Conservation (phyloP, 2,329 filamentous ascomycete genomes). For the Aspergillus felis region DNA sequence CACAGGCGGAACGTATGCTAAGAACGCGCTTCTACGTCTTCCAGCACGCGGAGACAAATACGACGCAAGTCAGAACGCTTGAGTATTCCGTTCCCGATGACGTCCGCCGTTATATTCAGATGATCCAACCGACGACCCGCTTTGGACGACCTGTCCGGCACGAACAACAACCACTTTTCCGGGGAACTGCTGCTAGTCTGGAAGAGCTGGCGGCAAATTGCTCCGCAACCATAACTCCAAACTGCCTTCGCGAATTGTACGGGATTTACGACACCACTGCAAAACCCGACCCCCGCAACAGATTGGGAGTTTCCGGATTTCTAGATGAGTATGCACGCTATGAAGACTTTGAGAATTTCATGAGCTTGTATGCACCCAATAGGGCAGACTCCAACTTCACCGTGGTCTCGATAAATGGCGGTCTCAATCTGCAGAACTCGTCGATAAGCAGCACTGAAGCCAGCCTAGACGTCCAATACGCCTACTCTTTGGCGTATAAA, state of each 20-base stretch:
- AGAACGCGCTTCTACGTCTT: conserved; percentile 57
- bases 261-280: conserved; percentile 30
- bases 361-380: conserved; percentile 52
- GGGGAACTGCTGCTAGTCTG: conserved; percentile 8
- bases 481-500: conserved; percentile 53
- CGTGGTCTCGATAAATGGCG: conserved; percentile 55
- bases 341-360: conserved; percentile 54
- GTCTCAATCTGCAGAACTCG: conserved; percentile 47
- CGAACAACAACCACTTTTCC: conserved; percentile 28
- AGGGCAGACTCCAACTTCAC: conserved; percentile 53
- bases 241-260: conserved; percentile 51
- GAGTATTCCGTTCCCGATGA: conserved; percentile 60
- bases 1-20: conserved; percentile 53
- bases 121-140: conserved; percentile 63
- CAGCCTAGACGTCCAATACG: conserved; percentile 62
- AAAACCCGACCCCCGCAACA: conserved; percentile 33
- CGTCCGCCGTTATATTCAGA: conserved; percentile 53
- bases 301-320: conserved; percentile 47
- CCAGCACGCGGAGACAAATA: conserved; percentile 41
- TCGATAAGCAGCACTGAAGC: conserved; percentile 51
- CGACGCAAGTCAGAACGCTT: conserved; percentile 51
- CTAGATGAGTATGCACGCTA: conserved; percentile 51
- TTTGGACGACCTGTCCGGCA: conserved; percentile 53
- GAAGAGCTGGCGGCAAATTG: conserved; percentile 32
- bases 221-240: conserved; percentile 43